Evolutionary conservation across 2,329 filamentous ascomycete species (phyloP), one percentile per base, ranked within the genome.

Genomic region (Alternaria sp.): DNA sequence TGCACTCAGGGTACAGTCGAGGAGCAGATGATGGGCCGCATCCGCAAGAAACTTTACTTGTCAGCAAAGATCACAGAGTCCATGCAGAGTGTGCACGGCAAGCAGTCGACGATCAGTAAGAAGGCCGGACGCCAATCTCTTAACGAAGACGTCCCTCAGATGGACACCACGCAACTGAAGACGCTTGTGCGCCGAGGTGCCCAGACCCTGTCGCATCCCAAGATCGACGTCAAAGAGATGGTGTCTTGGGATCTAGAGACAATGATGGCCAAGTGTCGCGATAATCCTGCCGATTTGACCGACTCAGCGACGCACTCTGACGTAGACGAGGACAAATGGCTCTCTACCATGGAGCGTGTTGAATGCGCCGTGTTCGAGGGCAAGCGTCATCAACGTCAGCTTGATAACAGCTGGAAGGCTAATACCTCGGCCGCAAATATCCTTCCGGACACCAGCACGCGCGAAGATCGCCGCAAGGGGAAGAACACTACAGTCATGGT

Each of bases 1-100:
- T 84, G 83, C 59, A 83, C 84, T 0, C 81, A 82, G 53, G 84
- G 84, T 1, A 86, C 84, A 0, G 82, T 86, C 0, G 84, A 86
- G 60, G 83, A 85, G 60, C 85, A 86, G 56, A 86, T 86, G 82
- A 79, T 84, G 70, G 80, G 83, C 0, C 77, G 84, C 1, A 83
- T 86, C n/a, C 78, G 81, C 6, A 88, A 88, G 78, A 88, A 88
- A 72, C 76, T 87, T 0, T 88, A 88, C 60, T 76, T 88, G 0
- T 86, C 85, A 0, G 80, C 83, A 0, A 88, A 86, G 65, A 84
- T 88, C 17, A 87, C 84, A 0, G 85, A 87, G 59, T 81, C 81
- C 1, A 86, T 87, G 83, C 79, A 81, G 40, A 84, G 82, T 62
- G 80, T 85, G 6, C 82, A 86, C 63, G 66, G 69, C 36, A 70